Evolutionary conservation across 805 yeast genomes (phyloP).

Genomic region (Metschnikowia shivogae): DNA sequence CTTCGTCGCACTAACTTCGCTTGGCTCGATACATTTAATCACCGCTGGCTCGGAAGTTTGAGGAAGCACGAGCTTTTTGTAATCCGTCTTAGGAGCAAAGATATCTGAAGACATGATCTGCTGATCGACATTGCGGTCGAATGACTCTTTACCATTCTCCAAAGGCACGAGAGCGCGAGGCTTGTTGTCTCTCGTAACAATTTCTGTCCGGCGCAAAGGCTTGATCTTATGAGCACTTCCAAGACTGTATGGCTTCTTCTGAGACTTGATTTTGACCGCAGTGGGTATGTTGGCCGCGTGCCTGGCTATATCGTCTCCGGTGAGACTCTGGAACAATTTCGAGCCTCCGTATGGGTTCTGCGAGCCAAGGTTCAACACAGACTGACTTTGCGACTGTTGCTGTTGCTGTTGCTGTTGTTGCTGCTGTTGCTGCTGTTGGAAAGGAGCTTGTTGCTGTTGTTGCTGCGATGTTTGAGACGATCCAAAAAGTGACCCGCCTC

Average conservation of each 20-base stretch:
- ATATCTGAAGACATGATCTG: slow-evolving; percentile 69
- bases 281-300: slow-evolving; percentile 26
- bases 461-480: slow-evolving; percentile 17
- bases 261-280: slow-evolving; percentile 16
- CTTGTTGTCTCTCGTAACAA: neutral
- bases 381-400: slow-evolving; percentile 4
- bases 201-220: slow-evolving; percentile 41
- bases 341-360: slow-evolving; percentile 75
- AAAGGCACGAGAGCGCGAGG: neutral
- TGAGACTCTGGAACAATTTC: slow-evolving; percentile 55
- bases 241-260: slow-evolving; percentile 59
- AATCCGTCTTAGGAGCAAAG: slow-evolving; percentile 58
- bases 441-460: slow-evolving; percentile 7
- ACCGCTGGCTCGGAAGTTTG: slow-evolving; percentile 5
- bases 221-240: slow-evolving; percentile 55
- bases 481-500: slow-evolving; percentile 24
- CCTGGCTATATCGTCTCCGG: slow-evolving; percentile 23
- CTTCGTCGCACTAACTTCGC: slow-evolving; percentile 17
- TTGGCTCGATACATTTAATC: slow-evolving; percentile 4
- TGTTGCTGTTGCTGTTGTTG: slow-evolving; percentile 23
- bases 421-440: slow-evolving; percentile 15
- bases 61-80: slow-evolving; percentile 49
- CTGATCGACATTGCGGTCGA: slow-evolving; percentile 48
- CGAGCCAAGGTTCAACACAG: slow-evolving; percentile 23
- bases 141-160: neutral